Base-by-base conservation (phyloP, 2,329 filamentous ascomycete genomes). In the Setomelanomma holmii region DNA sequence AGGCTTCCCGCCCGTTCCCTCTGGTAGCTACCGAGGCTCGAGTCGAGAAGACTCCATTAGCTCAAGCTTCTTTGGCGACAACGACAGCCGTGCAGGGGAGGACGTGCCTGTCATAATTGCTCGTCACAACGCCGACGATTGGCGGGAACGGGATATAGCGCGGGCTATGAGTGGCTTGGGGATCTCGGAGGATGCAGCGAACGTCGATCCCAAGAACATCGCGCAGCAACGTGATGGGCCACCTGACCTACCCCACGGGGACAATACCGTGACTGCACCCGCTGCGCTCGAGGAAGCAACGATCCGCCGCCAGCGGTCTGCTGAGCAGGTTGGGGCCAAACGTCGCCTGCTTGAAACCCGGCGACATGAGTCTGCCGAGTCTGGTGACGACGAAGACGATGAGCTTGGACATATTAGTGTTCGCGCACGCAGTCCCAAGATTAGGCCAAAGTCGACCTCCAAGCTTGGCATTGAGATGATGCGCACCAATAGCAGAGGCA, bases 401-500 rank as follows among this genome's bases (percentile, higher is more conserved):
- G 93, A 96, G 67, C 82, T 96, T 4, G 92, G 90, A 6, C 80
- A 82, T 62, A 68, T 77, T 14, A 79, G 78, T 64, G 74, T 75
- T 53, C 80, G 78, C 55, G 76, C 75, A 54, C 79, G 77, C 75
- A 89, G 74, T 73, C 82, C 64, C 79, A 76, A 74, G 53, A 67
- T 75, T 14, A 69, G 75, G n/a, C 69, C 75, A 12, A 78, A 78
- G 45, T 75, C 77, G 2, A 74, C 74, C 47, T 96, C 92, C 0
- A 97, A 96, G 74, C 84, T 98, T 1, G 92, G 92, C 1, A 95
- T 92, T 43, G 93, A 98, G 74, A 97, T 98, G 93, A 93, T 97
- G 91, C 87, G 93, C 41, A 96, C 93, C 17, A 96, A 96, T 73
- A 96, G 91, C 68, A 89, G 93, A 64, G 93, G 96, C 42, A 96